phyloP scores from a whole-genome alignment of 148 eudicot genomes.

The Rhododendron williamsianum region DNA sequence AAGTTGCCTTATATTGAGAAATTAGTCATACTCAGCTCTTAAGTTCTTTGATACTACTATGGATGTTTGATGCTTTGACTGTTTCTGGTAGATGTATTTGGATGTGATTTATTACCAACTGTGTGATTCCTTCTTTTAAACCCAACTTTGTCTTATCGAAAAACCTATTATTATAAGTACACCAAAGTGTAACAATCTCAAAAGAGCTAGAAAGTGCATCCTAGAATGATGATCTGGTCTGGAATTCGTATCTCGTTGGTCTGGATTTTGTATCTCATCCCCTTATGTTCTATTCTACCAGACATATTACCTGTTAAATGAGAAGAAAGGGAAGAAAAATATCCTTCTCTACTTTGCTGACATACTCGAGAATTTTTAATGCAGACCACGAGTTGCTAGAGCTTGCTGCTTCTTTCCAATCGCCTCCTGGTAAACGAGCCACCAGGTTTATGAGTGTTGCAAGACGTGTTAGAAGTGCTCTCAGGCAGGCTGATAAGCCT shows the following conservation, averaged over 20 bases:
- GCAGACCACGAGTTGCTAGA: slow-evolving; percentile 75
- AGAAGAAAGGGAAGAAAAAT: slow-evolving; percentile 2
- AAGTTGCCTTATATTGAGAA: not conserved
- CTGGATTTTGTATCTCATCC: not conserved
- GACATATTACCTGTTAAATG: not conserved
- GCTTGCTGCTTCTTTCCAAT: slow-evolving; percentile 68
- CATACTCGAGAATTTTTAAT: slow-evolving; percentile 11
- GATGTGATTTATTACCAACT: not conserved
- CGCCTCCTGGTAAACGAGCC: slow-evolving; percentile 61
- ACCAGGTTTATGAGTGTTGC: slow-evolving; percentile 57
- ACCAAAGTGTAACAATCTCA: not conserved
- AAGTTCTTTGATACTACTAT: not conserved
- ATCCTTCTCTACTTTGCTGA: not conserved
- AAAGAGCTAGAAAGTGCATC: not conserved
- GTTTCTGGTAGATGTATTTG: not conserved
- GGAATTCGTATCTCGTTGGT: not conserved
- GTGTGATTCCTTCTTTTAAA: not conserved
- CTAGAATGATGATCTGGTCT: not conserved
- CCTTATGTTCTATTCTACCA: not conserved
- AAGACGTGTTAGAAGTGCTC: slow-evolving; percentile 70
- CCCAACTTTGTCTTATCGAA: not conserved
- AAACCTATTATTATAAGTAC: not conserved
- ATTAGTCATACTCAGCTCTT: not conserved
- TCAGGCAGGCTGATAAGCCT: slow-evolving; percentile 63
- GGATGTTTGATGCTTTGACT: not conserved